Evolutionary conservation across 108 stramenopile species (phyloP), one percentile per base, ranked within the genome.

Genomic region (Hondaea fermentalgiana): DNA sequence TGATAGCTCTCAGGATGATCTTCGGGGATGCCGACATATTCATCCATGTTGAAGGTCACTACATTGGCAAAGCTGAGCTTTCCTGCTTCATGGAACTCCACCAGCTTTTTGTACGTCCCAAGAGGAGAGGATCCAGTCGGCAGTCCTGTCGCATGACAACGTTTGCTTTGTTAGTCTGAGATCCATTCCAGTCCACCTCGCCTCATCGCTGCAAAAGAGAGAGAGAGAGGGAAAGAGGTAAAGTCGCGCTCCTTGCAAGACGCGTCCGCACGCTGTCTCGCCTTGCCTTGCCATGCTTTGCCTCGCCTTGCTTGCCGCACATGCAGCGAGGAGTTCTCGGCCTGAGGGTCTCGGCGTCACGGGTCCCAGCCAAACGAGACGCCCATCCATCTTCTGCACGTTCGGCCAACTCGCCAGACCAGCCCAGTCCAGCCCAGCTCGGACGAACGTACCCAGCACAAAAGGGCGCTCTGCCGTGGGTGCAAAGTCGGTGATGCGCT

Each of bases 31-130:
- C 71, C 88, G 47, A 89, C 88, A 53, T 91, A 91, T 28, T 91
- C 90, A 51, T 91, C 90, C 88, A 91, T 88, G 72, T 91, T 91
- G 51, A 91, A 76, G 21, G 90, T 91, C 5, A 88, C 47, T 4
- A 88, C 72, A 60, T 91, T 21, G 53, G 58, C 44, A 44, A 91
- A 91, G 72, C 35, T 44, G 5, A 91, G 10, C 0, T 53, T 17
- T 17, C 72, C 88, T 17, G 71, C 60, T 57, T 89, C 44, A 83
- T 89, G 59, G 28, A 89, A 49, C 5, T 58, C 55, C 12, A 91
- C 72, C 14, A 91, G 88, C 35, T 69, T 72, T 5, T 72, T 55
- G 88, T 91, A 91, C 14, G 72, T 72, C 6, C 88, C 88, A 4
- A 91, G 59, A 21, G 90, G 90, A 4, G 90, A 72, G 49, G 58